Conservation (phyloP, 2,329 filamentous ascomycete species). For the Drechslera avenae region DNA sequence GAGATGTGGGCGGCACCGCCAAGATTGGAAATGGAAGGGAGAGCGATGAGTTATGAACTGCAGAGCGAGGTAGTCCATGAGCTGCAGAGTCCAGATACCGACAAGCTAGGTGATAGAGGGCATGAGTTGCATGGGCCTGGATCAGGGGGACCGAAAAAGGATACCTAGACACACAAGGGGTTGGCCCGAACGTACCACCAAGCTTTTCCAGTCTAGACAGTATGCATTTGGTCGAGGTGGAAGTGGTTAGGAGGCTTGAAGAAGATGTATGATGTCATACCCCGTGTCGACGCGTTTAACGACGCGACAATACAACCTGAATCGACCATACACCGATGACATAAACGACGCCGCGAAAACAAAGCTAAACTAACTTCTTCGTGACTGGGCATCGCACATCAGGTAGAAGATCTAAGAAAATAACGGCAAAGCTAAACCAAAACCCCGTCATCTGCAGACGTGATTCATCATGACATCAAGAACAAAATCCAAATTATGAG, state of each 20-base stretch:
- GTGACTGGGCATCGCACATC: neutral
- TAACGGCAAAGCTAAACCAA: neutral
- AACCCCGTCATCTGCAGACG: slow-evolving; percentile 3
- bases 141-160: too few species aligned
- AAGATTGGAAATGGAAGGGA: too few species aligned
- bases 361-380: neutral
- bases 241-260: too few species aligned
- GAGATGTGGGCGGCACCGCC: too few species aligned
- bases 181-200: too few species aligned
- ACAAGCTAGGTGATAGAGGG: too few species aligned
- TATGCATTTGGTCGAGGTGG: neutral
- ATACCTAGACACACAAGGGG: too few species aligned
- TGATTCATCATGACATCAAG: slow-evolving; percentile 19
- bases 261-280: slow-evolving; percentile 7
- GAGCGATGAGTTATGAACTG: too few species aligned
- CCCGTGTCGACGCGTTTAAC: slow-evolving; percentile 8
- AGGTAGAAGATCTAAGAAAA: neutral
- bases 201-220: neutral
- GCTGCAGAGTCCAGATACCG: too few species aligned
- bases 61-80: too few species aligned
- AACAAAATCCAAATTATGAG: slow-evolving; percentile 7
- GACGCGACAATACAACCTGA: slow-evolving; percentile 1
- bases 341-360: neutral
- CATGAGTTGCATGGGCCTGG: too few species aligned
- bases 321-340: neutral